Evolutionary conservation across 2,329 filamentous ascomycete species (phyloP), one percentile per base, ranked within the genome.

Genomic region (Xylaria multiplex): DNA sequence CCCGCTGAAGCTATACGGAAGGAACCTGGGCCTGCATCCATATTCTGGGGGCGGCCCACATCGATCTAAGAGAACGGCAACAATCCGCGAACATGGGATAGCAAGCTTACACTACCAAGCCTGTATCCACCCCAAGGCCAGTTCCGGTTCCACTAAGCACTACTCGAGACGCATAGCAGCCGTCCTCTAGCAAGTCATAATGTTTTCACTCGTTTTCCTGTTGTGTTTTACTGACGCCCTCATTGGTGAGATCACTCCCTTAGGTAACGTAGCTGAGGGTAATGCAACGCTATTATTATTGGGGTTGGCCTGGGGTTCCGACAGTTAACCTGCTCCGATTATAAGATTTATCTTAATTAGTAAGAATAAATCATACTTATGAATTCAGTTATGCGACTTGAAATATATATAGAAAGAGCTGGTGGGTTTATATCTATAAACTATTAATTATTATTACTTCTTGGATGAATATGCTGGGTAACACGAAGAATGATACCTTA

Each of bases 71-170:
- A 69, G 35, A 56, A 69, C 59, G 73, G 73, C 72, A 75, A 71
- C 54, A 72, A 59, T 75, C 72, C 69, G 73, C 73, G 73, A 75
- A 66, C 71, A 73, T 73, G 72, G 70, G 69, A 73, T 64, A 19
- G 53, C 62, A 43, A 65, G 64, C 65, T 67, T 69, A 70, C 62
- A 54, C 63, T 64, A 69, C 66, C 67, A 66, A 53, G 50, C 57
- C 59, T 27, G 68, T 72, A 71, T 65, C 70, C 69, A 70, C 67
- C 42, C 35, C 37, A 40, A 57, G 42, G 50, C 54, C 62, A 57
- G 60, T 65, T 59, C 62, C 68, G 59, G 62, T 65, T 59, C 62
- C 68, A 69, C 65, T 68, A 66, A 65, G 65, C 63, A 66, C 59
- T 60, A 61, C 55, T 64, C 37, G 49, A 54, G 55, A 56, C 59